Conservation (phyloP, 169 alveolate genomes). For the Plasmodium knowlesi region DNA sequence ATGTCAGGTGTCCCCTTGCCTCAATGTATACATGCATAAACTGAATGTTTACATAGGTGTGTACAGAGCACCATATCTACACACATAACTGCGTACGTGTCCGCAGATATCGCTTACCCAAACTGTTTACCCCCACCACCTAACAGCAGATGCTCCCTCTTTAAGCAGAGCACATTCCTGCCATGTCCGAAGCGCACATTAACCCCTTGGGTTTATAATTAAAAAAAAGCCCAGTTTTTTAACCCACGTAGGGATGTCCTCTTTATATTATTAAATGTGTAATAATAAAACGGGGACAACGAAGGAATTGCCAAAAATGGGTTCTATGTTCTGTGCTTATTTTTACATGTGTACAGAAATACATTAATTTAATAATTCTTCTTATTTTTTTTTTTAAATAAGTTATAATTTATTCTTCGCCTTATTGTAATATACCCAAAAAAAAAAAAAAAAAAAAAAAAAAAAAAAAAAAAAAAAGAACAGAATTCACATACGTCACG, state of each 20-base stretch:
- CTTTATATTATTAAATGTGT: slow-evolving; percentile 56
- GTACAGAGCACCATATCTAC: neutral
- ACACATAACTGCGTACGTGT: neutral
- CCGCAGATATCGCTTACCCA: neutral
- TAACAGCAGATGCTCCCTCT: neutral
- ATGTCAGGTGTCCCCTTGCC: neutral
- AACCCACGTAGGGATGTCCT: neutral
- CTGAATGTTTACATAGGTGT: neutral
- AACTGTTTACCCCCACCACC: neutral
- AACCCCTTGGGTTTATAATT: neutral
- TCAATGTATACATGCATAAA: neutral
- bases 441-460: neutral
- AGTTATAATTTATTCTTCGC: neutral
- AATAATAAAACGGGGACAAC: slow-evolving; percentile 21
- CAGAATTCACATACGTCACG: neutral
- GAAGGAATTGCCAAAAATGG: neutral
- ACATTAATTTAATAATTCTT: neutral
- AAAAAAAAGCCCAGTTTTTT: neutral
- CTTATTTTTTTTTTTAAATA: neutral
- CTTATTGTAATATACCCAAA: neutral
- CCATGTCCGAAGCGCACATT: slow-evolving; percentile 13
- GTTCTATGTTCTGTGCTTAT: neutral
- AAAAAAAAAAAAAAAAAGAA: neutral
- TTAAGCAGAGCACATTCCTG: neutral
- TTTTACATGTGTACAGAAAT: neutral